Evolutionary conservation across 192 early-diverging fungal genomes (phyloP).

Genomic region (Coemansia sp.): DNA sequence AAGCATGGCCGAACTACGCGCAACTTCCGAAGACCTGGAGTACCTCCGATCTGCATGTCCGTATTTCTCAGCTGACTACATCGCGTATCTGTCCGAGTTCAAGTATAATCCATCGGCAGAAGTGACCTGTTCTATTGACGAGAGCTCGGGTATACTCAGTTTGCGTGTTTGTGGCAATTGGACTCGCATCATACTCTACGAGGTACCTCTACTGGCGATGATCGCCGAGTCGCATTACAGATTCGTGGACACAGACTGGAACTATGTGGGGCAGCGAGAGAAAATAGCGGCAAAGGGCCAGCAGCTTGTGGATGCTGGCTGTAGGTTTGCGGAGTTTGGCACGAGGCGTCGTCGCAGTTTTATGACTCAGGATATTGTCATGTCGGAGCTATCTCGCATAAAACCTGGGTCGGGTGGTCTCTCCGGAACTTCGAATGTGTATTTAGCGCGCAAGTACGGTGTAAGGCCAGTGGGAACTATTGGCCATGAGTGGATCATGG

Average conservation of each 20-base stretch:
- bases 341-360: conserved; percentile 71
- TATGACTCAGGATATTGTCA: conserved; percentile 66
- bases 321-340: conserved; percentile 80
- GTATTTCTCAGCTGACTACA: conserved; percentile 61
- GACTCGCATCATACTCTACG: conserved; percentile 76
- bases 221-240: conserved; percentile 72
- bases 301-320: conserved; percentile 59
- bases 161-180: conserved; percentile 65
- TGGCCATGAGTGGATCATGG: conserved; percentile 84
- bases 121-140: conserved; percentile 21
- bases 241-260: conserved; percentile 72
- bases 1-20: conserved; percentile 15
- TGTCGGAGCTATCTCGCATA: conserved; percentile 28
- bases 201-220: conserved; percentile 70
- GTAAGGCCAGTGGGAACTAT: conserved; percentile 54
- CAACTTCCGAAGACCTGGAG: conserved; percentile 42
- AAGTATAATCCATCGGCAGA: conserved; percentile 47
- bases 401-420: conserved; percentile 28
- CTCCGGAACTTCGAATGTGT: conserved; percentile 72
- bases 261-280: conserved; percentile 63
- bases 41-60: conserved; percentile 54
- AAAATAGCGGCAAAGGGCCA: conserved; percentile 55
- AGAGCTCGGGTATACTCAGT: conserved; percentile 28
- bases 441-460: conserved; percentile 61
- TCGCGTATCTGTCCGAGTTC: conserved; percentile 64